Evolutionary conservation across 768 basidiomycete genomes (phyloP), one percentile per base, ranked within the genome.

Genomic region (Collybia nuda): DNA sequence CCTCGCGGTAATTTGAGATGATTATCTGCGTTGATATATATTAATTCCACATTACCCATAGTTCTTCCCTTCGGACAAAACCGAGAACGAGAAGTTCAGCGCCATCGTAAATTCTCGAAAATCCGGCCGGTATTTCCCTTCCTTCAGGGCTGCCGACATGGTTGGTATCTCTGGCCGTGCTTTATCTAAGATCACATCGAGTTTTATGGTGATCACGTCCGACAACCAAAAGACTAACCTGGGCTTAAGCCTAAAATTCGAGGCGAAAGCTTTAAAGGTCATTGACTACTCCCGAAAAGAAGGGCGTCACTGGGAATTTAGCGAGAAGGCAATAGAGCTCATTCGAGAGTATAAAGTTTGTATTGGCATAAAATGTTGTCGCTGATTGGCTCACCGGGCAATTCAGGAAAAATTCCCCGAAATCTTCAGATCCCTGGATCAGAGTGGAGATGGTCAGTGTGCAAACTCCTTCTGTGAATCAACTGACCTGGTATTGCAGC

Each of bases 161-260:
- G 71, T 95, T 40, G 80, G 80, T 7, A 77, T 98, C 12, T 84
- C 88, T 5, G 79, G 84, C 1, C 81, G 91, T 26, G 90, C 90
- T 1, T 67, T 99, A 12, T 88, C 94, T 9, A 90, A 85, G 67
- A 91, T 99, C 57, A 91, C 93, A 0, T 95, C 96, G 9, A 96
- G 90, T 62, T 85, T 98, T 62, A 86, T 98, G 84, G 90, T 98
- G 37, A 67, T 92, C 50, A 81, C 81, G 0, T 72, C 79, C 0
- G 92, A 92, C 60, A 79, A 79, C 7, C 76, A 81, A 51, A 98
- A 97, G 73, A 81, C 78, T 48, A 98, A 99, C 63, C 70, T 98
- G 24, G 97, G 97, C 2, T 78, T 99, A 37, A 92, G 90, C 64
- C 80, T 99, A 57, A 99, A 99, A 66, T 99, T 97, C 55, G 97